Percentiles rank a stretch among this genome's conserved stretches.
Conservation (phyloP, 75 land plant genomes). For the Adiantum capillusveneris region DNA sequence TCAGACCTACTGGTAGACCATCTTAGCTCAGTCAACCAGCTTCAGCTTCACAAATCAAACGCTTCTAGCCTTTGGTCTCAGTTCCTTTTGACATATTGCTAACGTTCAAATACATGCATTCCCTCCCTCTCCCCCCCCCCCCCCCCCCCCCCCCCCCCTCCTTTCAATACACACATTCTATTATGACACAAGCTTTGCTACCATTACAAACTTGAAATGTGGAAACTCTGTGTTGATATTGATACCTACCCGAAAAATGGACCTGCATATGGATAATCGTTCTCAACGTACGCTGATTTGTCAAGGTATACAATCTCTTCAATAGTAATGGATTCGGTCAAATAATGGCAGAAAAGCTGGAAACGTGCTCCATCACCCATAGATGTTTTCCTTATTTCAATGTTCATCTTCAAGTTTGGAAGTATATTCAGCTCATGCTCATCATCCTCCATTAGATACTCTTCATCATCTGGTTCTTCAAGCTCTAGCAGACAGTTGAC, state of each 20-base stretch:
- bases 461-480: conserved; percentile 1
- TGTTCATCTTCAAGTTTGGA: background rate
- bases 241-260: background rate
- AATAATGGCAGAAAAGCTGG: background rate
- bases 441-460: background rate
- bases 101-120: too few species aligned
- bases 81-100: too few species aligned
- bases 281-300: background rate
- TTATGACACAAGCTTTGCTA: too few species aligned
- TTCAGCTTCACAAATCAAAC: too few species aligned
- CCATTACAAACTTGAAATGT: too few species aligned
- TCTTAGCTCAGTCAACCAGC: too few species aligned
- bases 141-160: too few species aligned
- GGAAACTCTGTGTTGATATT: too few species aligned
- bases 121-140: too few species aligned
- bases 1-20: too few species aligned
- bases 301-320: background rate
- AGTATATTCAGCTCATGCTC: background rate
- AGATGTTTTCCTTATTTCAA: background rate
- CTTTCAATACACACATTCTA: too few species aligned
- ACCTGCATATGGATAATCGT: conserved; percentile 1
- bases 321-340: background rate
- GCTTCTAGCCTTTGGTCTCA: too few species aligned
- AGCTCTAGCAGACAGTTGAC: background rate
- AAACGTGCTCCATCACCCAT: background rate